phyloP scores from a whole-genome alignment of 352 stramenopile species.

The Pythium coloratum region DNA sequence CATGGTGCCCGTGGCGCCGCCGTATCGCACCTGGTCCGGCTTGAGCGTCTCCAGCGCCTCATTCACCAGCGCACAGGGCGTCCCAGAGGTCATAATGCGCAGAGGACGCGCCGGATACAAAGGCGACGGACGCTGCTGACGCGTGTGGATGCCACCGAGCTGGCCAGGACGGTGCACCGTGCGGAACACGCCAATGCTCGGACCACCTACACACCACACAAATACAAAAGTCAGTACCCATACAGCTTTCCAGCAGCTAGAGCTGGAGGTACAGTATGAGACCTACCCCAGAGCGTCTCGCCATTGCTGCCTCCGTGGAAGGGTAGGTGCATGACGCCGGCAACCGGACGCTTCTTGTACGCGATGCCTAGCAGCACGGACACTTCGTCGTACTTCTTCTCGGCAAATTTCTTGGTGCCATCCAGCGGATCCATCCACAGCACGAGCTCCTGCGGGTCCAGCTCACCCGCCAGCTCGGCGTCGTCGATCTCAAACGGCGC shows the following conservation, averaged over 20 bases:
- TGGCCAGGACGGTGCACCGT: conserved; percentile 35
- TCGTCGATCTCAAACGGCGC: conserved; percentile 19
- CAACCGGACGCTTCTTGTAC: conserved; percentile 61
- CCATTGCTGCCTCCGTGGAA: conserved; percentile 53
- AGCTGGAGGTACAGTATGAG: background rate
- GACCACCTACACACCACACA: conserved; percentile 38
- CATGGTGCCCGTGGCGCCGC: conserved; percentile 73
- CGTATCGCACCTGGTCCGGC: conserved; percentile 40
- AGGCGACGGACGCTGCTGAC: conserved; percentile 15
- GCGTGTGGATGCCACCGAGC: conserved; percentile 33
- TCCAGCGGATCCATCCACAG: conserved; percentile 81
- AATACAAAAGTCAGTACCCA: background rate
- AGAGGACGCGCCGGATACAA: conserved; percentile 43
- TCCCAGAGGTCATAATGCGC: conserved; percentile 59
- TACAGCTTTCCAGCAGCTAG: background rate
- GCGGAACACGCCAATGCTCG: conserved; percentile 51
- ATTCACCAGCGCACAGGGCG: conserved; percentile 50
- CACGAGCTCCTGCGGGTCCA: conserved; percentile 53
- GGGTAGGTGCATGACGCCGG: conserved; percentile 70
- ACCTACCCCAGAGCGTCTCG: conserved; percentile 68
- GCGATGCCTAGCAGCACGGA: conserved; percentile 77
- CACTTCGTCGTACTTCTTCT: conserved; percentile 70
- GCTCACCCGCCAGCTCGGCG: conserved; percentile 22
- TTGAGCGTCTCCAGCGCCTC: conserved; percentile 38
- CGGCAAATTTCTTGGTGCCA: conserved; percentile 78